A percentile compares a stretch with the other conserved stretches of the same genome.
These are phyloP conservation scores for Bacidia rubella DNA, from an alignment of 495 filamentous ascomycete species.

Conservation along the genomic window DNA sequence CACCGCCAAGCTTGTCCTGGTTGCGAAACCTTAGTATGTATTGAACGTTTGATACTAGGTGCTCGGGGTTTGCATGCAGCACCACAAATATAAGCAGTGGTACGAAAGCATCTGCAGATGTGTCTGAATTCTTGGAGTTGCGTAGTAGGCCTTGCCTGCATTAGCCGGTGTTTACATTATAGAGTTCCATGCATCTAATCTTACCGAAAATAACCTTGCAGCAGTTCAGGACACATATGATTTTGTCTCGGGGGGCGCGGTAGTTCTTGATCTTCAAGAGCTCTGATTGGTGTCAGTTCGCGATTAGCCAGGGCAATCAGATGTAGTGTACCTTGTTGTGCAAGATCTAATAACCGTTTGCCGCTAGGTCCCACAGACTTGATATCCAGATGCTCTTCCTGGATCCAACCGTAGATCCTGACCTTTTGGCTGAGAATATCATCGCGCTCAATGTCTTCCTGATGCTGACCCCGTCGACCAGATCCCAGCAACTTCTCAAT, in stretches of 20 bases:
- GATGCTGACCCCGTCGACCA: conserved; percentile 83
- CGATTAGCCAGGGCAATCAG: not conserved
- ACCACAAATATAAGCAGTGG: conserved; percentile 94
- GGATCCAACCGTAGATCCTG: conserved; percentile 89
- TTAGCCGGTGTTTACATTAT: conserved; percentile 4
- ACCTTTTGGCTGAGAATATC: conserved; percentile 92
- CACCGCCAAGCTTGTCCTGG: conserved; percentile 89
- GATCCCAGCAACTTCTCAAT: conserved; percentile 60
- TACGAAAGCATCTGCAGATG: conserved; percentile 91
- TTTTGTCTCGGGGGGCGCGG: conserved; percentile 88
- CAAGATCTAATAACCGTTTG: conserved; percentile 71
- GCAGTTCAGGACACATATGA: conserved; percentile 95
- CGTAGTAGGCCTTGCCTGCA: conserved; percentile 59
- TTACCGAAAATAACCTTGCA: conserved; percentile 98
- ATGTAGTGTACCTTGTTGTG: conserved; percentile 58
- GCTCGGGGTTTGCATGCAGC: conserved; percentile 82
- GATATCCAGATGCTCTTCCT: conserved; percentile 90
- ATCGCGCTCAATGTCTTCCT: conserved; percentile 95
- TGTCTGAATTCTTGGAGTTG: conserved; percentile 74
- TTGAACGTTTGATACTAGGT: conserved; percentile 93
- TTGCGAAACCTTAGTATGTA: conserved; percentile 96
- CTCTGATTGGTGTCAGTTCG: conserved; percentile 40
- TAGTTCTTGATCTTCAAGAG: conserved; percentile 92
- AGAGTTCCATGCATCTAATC: conserved; percentile 13
- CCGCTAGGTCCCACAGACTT: conserved; percentile 71